Conservation (phyloP, 2,329 filamentous ascomycete genomes). For the Zelopaecilomyces penicillatus region DNA sequence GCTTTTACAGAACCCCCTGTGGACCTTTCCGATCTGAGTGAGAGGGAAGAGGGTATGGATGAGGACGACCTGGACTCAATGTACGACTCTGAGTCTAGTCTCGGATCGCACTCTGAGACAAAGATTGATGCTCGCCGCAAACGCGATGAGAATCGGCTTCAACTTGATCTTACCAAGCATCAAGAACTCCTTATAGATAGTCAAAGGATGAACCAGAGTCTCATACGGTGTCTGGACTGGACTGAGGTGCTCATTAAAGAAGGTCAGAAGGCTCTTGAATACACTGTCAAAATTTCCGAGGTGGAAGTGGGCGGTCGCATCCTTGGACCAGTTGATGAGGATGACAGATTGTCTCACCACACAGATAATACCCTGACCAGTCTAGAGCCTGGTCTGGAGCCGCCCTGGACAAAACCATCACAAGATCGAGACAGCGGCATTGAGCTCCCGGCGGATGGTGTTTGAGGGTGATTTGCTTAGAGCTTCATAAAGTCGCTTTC, state of each 20-base stretch:
- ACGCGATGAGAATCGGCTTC: conserved; percentile 74
- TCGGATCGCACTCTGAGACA: conserved; percentile 20
- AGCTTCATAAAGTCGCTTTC: too few relatives aligned
- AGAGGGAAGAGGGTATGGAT: conserved; percentile 35
- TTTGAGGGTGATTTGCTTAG: conserved; percentile 13
- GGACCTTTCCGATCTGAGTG: conserved; percentile 41
- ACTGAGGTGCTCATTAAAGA: conserved; percentile 87
- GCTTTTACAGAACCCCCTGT: conserved; percentile 33
- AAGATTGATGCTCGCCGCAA: conserved; percentile 39
- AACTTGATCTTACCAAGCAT: conserved; percentile 79
- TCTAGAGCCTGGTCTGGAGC: conserved; percentile 14
- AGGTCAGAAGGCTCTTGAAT: conserved; percentile 77
- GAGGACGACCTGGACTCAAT: conserved; percentile 40
- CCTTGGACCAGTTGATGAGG: conserved; percentile 44
- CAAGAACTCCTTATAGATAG: conserved; percentile 81
- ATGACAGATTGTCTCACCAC: conserved; percentile 15
- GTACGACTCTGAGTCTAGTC: conserved; percentile 45
- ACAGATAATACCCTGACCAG: conserved; percentile 15
- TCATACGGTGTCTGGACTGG: conserved; percentile 81
- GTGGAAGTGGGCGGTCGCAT: conserved; percentile 69
- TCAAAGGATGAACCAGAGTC: conserved; percentile 90
- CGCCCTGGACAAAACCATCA: conserved; percentile 28
- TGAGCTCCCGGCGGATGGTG: conserved; percentile 35
- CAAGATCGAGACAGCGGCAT: conserved; percentile 47
- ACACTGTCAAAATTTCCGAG: conserved; percentile 70